Percentiles rank a stretch among this genome's conserved stretches.
These are phyloP conservation scores for Flueggea neowawraea DNA, from an alignment of 441 rosid species.

Conservation along the genomic window DNA sequence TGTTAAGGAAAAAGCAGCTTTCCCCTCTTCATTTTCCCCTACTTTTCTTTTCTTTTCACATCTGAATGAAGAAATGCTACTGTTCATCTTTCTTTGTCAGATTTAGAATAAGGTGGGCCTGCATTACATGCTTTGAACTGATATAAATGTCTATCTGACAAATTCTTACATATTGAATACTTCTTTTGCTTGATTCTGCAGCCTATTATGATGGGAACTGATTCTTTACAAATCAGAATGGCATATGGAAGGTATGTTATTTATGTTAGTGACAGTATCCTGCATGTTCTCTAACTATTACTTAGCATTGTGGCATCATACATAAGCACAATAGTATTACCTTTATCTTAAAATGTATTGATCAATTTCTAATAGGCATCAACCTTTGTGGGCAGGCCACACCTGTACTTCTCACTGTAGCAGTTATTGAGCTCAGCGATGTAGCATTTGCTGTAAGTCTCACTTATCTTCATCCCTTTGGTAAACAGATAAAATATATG, in stretches of 20 bases:
- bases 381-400: slow-evolving; percentile 92
- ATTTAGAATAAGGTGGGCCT: too few species aligned
- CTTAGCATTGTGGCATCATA: slow-evolving; percentile 4
- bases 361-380: slow-evolving; percentile 61
- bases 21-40: too few species aligned
- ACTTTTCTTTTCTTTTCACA: too few species aligned
- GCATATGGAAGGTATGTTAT: slow-evolving; percentile 76
- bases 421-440: slow-evolving; percentile 94
- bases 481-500: too few species aligned
- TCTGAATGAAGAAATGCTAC: too few species aligned
- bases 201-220: slow-evolving; percentile 71
- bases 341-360: slow-evolving; percentile 12
- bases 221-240: slow-evolving; percentile 62
- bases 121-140: not conserved
- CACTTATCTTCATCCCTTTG: not conserved
- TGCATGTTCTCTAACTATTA: slow-evolving; percentile 1
- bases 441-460: slow-evolving; percentile 89
- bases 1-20: too few species aligned
- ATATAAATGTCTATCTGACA: slow-evolving; percentile 5
- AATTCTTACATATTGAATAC: slow-evolving; percentile 9
- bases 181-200: slow-evolving; percentile 27
- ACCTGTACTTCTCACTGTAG: slow-evolving; percentile 91
- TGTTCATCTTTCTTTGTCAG: too few species aligned
- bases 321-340: slow-evolving; percentile 2
- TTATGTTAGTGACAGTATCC: slow-evolving; percentile 10